Evolutionary conservation across 306 rosid genomes (phyloP).

Genomic region (barrel medic (Medicago truncatula)): MtrunA17r5.0-ANR NC_053044.1:2336501-2337000

Average conservation of each 20-base stretch:
- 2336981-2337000: background rate
- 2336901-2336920: background rate
- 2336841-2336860: background rate
- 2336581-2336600: slow-evolving; percentile 6
- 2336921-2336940: background rate
- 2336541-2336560: background rate
- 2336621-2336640: background rate
- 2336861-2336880: background rate
- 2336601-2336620: background rate
- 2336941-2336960: background rate
- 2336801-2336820: background rate
- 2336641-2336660: background rate
- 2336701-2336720: background rate
- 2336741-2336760: slow-evolving; percentile 28
- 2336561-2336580: background rate
- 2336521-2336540: slow-evolving; percentile 8
- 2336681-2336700: too few relatives aligned
- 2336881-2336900: background rate
- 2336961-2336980: slow-evolving; percentile 33
- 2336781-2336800: slow-evolving; percentile 12
- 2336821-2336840: background rate
- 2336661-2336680: background rate
- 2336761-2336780: background rate
- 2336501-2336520: background rate
- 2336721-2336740: slow-evolving; percentile 13